phyloP scores from a whole-genome alignment of 768 basidiomycete species.

The Ramaria sp. region DNA sequence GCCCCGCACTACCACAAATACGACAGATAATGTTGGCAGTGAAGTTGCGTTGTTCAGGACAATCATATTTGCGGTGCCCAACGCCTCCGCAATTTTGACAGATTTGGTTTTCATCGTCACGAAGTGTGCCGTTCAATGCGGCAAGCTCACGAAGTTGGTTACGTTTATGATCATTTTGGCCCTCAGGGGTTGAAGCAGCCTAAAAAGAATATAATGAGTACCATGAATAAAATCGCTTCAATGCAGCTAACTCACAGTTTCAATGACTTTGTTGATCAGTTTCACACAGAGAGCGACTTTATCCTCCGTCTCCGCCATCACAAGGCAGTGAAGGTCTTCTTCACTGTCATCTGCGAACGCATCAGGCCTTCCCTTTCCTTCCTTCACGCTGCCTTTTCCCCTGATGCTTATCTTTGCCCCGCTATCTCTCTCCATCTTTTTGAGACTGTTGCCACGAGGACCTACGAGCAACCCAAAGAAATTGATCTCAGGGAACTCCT shows the following conservation, averaged over 20 bases:
- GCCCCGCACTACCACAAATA: constrained; percentile 94
- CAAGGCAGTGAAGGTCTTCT: constrained; percentile 96
- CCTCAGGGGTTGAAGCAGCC: constrained; percentile 99
- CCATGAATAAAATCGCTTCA: neutral
- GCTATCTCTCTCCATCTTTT: constrained; percentile 98
- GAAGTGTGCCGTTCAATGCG: constrained; percentile 94
- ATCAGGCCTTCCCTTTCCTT: constrained; percentile 93
- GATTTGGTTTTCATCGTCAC: constrained; percentile 98
- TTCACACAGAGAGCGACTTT: constrained; percentile 87
- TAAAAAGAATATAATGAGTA: constrained; percentile 22
- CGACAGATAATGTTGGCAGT: constrained; percentile 99
- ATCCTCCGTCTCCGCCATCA: constrained; percentile 85
- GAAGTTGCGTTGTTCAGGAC: constrained; percentile 96
- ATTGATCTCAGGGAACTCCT: constrained; percentile 99
- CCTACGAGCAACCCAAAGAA: constrained; percentile 98
- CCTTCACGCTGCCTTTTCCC: constrained; percentile 97
- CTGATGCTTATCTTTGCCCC: constrained; percentile 98
- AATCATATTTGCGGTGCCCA: constrained; percentile 98
- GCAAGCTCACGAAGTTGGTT: constrained; percentile 98
- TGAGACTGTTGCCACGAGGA: constrained; percentile 96
- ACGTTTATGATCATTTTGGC: constrained; percentile 98
- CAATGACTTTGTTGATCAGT: constrained; percentile 96
- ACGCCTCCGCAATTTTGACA: constrained; percentile 95
- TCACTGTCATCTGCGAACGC: constrained; percentile 94
- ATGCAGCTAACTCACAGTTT: constrained; percentile 69